phyloP scores from a whole-genome alignment of 192 early-diverging fungal species.

The Coemansia sp. region DNA sequence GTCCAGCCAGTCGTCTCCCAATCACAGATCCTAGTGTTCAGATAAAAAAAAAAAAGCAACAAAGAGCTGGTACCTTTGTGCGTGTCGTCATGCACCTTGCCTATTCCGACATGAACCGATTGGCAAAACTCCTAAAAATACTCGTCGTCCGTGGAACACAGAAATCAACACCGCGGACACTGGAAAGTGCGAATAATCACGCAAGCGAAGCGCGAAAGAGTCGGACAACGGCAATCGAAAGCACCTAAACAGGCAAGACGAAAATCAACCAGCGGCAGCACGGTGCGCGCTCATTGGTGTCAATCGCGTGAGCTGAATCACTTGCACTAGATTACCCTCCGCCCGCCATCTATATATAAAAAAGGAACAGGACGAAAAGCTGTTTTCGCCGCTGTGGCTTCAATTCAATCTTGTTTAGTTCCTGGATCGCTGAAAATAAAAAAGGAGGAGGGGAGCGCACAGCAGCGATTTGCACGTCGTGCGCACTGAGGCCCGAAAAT shows the following conservation, averaged over 20 bases:
- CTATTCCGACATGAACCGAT: constrained; percentile 1
- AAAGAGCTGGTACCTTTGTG: neutral
- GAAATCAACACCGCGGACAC: neutral
- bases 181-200: neutral
- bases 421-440: neutral
- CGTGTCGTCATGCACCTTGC: neutral
- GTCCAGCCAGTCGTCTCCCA: neutral
- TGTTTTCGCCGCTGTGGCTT: neutral
- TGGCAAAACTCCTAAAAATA: constrained; percentile 1
- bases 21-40: neutral
- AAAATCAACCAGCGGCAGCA: neutral
- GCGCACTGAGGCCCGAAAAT: too few relatives aligned
- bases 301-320: neutral
- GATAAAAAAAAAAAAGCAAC: too few relatives aligned
- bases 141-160: neutral
- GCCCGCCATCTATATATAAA: neutral
- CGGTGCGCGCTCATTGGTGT: neutral
- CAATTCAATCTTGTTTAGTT: neutral
- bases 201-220: neutral
- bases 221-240: constrained; percentile 2
- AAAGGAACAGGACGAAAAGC: neutral
- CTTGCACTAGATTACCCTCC: neutral
- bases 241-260: neutral
- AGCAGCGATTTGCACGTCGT: constrained; percentile 6
- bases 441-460: neutral